Evolutionary conservation across 2,329 filamentous ascomycete genomes (phyloP).

Genomic region (Stachybotrys chartarum): DNA sequence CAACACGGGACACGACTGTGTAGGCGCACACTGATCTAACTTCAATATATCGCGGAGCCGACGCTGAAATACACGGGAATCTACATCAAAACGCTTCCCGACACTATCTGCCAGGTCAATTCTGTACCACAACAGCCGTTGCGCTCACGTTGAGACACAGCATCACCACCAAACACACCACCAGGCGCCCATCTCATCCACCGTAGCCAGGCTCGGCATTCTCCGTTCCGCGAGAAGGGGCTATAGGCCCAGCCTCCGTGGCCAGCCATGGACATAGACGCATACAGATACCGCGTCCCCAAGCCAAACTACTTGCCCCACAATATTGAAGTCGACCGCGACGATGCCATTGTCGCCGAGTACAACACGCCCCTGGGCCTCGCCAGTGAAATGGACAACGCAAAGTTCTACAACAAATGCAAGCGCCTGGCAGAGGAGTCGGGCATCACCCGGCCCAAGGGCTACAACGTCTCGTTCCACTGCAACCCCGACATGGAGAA

Average conservation of each 20-base stretch:
- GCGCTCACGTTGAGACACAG: too few relatives aligned
- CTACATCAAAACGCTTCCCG: too few relatives aligned
- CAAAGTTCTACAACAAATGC: constrained; percentile 49
- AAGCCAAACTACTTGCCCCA: constrained; percentile 56
- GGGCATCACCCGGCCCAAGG: constrained; percentile 71
- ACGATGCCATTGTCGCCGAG: constrained; percentile 45
- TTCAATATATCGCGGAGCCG: too few relatives aligned
- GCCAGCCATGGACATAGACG: constrained; percentile 29
- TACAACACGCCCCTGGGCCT: constrained; percentile 42
- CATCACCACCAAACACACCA: too few relatives aligned
- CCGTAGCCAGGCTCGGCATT: too few relatives aligned
- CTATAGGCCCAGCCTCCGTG: neutral
- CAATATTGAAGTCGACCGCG: constrained; percentile 41
- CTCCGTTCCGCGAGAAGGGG: neutral
- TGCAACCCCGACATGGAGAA: constrained; percentile 92
- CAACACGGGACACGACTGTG: too few relatives aligned
- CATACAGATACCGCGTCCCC: constrained; percentile 46
- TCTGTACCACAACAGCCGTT: too few relatives aligned
- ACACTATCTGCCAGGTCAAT: too few relatives aligned
- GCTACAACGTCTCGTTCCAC: constrained; percentile 91
- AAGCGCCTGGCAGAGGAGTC: constrained; percentile 51
- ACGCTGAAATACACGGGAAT: too few relatives aligned
- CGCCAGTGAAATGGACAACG: constrained; percentile 47
- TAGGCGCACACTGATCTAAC: too few relatives aligned
- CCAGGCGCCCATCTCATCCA: too few relatives aligned